Base-by-base conservation (phyloP, 176 grass and related monocot species). In the Oryza australiensis region DNA sequence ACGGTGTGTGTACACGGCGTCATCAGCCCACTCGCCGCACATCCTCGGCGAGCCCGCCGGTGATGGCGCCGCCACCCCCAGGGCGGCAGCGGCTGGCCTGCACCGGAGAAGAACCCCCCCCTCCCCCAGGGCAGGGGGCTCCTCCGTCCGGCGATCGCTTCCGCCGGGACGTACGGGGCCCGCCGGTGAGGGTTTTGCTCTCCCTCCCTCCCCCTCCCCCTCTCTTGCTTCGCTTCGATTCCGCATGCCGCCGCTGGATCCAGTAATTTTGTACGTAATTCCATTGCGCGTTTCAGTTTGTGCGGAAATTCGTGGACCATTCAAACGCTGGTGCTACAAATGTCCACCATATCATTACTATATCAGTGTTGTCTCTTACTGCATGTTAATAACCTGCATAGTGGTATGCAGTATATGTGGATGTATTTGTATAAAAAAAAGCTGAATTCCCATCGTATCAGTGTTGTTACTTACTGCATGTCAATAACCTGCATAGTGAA, bases 181-280 rank as follows among this genome's bases (percentile, higher is more conserved):
- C 37, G 37, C 7, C 38, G 72, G 78, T 87, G 51, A 62, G 77
- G 49, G 63, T 53, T 49, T 70, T 30, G 2, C 22, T 59, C n/a
- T 1, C 26, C 37, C 12, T 59, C 43, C 35, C 35, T 32, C 32
- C 32, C 41, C 11, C 9, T 9, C 41, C 82, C 26, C 10, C 72
- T 66, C 16, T 5, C 1, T 45, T 23, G 28, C 20, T 33, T 69
- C 26, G 26, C 38, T 46, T 42, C 24, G 26, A 15, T 45, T 29
- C 0, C 38, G 27, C 62, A 7, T 5, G 7, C 62, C 42, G 5
- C 13, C n/a, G 10, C 4, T 37, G 28, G 64, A 33, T 29, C 42
- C 11, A 77, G 13, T n/a, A 24, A 30, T 29, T 24, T 18, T 40
- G 9, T 9, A 40, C 38, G 9, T 11, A 40, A 40, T 12, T 20